phyloP scores from a whole-genome alignment of 2,329 filamentous ascomycete species.

The Ascochyta pisi region DNA sequence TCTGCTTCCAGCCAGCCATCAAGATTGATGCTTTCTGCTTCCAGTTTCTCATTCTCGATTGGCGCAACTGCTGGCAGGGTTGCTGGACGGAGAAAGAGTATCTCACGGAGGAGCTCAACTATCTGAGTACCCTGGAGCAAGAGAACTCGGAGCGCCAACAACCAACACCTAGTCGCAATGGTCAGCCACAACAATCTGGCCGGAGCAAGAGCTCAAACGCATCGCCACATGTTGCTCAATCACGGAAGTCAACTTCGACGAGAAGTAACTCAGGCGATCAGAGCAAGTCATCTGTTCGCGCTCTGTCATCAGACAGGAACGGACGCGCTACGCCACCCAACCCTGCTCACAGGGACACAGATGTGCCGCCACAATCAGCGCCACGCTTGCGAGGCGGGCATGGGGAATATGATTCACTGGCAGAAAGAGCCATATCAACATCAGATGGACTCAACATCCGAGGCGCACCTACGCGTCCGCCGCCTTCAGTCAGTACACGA shows the following conservation, averaged over 20 bases:
- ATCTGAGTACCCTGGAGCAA: constrained; percentile 32
- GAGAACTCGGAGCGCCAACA: constrained; percentile 22
- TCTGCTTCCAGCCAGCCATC: constrained; percentile 97
- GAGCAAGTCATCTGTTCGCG: constrained; percentile 35
- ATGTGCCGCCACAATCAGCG: constrained; percentile 19
- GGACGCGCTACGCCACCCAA: constrained; percentile 43
- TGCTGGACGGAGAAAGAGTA: constrained; percentile 88
- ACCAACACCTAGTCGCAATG: constrained; percentile 34
- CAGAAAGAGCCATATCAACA: constrained; percentile 39
- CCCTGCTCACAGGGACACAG: constrained; percentile 20
- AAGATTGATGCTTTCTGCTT: constrained; percentile 96
- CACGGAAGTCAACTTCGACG: constrained; percentile 34
- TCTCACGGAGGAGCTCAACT: constrained; percentile 44
- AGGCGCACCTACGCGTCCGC: constrained; percentile 33
- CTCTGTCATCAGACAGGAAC: constrained; percentile 42
- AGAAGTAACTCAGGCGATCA: constrained; percentile 43
- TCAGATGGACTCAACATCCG: constrained; percentile 35
- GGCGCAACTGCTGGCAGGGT: constrained; percentile 96
- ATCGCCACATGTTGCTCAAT: constrained; percentile 32
- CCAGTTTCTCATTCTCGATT: constrained; percentile 92
- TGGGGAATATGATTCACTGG: constrained; percentile 36
- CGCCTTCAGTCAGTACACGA: constrained; percentile 33
- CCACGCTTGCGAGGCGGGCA: constrained; percentile 27
- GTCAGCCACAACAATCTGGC: constrained; percentile 29
- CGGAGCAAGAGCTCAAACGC: constrained; percentile 39